A percentile compares a stretch with the other conserved stretches of the same genome.
phyloP scores from a whole-genome alignment of 2,329 filamentous ascomycete genomes.

The Colletotrichum sp. region DNA sequence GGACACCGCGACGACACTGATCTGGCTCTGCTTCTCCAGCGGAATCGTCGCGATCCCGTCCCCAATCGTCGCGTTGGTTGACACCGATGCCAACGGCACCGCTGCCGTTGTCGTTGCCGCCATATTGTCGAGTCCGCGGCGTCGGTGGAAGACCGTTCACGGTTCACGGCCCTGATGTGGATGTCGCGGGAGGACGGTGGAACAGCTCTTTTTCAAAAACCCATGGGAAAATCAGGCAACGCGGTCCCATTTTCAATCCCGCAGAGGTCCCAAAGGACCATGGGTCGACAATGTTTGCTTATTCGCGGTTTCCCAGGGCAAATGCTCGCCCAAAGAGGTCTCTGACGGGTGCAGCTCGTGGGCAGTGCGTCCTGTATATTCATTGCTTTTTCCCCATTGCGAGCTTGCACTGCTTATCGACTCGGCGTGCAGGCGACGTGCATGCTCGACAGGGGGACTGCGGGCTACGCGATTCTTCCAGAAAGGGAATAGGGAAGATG shows the following conservation, averaged over 20 bases:
- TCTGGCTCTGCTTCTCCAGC: conserved; percentile 1
- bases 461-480: background rate
- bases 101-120: background rate
- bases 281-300: background rate
- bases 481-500: background rate
- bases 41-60: background rate
- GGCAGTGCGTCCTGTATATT: background rate
- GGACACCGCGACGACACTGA: conserved; percentile 11
- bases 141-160: background rate
- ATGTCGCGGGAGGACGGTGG: background rate
- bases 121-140: background rate
- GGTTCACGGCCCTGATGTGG: background rate
- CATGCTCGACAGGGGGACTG: background rate
- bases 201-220: background rate
- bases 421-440: background rate
- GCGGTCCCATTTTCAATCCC: background rate
- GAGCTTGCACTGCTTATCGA: background rate
- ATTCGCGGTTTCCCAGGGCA: background rate
- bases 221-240: background rate
- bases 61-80: background rate
- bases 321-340: background rate
- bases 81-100: background rate
- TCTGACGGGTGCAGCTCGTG: background rate
- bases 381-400: conserved; percentile 8
- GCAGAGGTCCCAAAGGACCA: background rate